phyloP scores from a whole-genome alignment of 495 filamentous ascomycete genomes.

The Hyaloscypha bicolor region DNA sequence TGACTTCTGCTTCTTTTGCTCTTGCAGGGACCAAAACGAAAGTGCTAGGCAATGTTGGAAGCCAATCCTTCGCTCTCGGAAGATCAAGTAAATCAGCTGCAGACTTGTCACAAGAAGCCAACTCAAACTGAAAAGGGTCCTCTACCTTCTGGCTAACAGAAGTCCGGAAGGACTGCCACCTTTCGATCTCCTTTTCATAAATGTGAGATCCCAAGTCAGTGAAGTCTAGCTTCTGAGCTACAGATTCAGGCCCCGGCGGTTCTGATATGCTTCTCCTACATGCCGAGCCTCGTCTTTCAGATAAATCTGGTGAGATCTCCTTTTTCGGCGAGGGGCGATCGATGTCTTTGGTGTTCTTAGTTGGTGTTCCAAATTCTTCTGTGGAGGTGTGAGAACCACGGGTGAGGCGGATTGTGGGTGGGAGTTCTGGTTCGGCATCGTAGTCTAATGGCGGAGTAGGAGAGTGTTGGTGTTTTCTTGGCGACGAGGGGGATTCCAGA shows the following conservation, averaged over 20 bases:
- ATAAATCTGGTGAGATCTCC: background rate
- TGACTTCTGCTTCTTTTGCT: background rate
- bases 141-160: no score
- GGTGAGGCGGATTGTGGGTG: background rate
- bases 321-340: background rate
- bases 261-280: background rate
- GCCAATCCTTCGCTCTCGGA: background rate
- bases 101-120: no score
- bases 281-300: background rate
- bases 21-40: background rate
- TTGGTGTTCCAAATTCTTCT: background rate
- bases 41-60: background rate
- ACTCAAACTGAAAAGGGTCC: no score
- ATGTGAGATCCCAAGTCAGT: background rate
- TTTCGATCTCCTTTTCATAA: no score
- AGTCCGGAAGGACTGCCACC: no score
- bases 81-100: no score
- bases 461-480: slow-evolving; percentile 2
- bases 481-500: background rate
- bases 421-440: background rate
- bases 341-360: background rate
- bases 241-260: background rate
- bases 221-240: background rate
- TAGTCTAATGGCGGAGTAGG: background rate
- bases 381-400: background rate